Percentiles rank a stretch among this genome's conserved stretches.
Evolutionary conservation across 495 filamentous ascomycete genomes (phyloP).

Genomic region (Chaetomium tenue): DNA sequence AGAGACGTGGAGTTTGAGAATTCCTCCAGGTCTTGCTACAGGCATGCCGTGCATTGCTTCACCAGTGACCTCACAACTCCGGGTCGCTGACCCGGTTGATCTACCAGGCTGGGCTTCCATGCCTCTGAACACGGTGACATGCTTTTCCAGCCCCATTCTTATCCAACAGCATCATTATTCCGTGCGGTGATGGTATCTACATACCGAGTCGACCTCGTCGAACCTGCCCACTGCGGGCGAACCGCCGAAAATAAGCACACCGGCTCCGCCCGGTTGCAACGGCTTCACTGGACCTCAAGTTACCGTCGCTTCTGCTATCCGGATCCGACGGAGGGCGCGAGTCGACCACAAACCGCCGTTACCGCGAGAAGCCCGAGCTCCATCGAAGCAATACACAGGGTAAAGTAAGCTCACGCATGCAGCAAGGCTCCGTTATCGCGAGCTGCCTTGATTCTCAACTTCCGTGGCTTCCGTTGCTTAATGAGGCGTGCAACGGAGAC

Average conservation of each 20-base stretch:
- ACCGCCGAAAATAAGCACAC: background rate
- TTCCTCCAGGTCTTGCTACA: too few relatives aligned
- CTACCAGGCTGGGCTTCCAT: too few relatives aligned
- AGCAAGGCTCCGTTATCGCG: background rate
- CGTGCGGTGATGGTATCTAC: too few relatives aligned
- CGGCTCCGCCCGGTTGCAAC: conserved; percentile 1
- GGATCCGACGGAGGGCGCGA: background rate
- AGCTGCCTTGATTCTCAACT: background rate
- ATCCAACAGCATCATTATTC: too few relatives aligned
- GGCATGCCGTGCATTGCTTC: too few relatives aligned
- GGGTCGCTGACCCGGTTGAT: too few relatives aligned
- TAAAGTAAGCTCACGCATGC: too few relatives aligned
- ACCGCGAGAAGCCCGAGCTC: background rate
- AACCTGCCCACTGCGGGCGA: background rate
- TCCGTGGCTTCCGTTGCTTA: background rate
- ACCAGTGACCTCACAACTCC: too few relatives aligned
- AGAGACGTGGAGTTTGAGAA: too few relatives aligned
- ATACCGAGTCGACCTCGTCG: background rate
- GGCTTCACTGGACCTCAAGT: background rate
- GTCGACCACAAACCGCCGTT: background rate
- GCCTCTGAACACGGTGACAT: too few relatives aligned
- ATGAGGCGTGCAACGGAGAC: background rate
- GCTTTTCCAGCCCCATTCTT: too few relatives aligned
- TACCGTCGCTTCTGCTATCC: background rate
- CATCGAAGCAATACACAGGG: background rate